Percentiles rank a stretch among this genome's conserved stretches.
phyloP scores from a whole-genome alignment of 148 eudicot genomes.

The Cornus florida region DNA sequence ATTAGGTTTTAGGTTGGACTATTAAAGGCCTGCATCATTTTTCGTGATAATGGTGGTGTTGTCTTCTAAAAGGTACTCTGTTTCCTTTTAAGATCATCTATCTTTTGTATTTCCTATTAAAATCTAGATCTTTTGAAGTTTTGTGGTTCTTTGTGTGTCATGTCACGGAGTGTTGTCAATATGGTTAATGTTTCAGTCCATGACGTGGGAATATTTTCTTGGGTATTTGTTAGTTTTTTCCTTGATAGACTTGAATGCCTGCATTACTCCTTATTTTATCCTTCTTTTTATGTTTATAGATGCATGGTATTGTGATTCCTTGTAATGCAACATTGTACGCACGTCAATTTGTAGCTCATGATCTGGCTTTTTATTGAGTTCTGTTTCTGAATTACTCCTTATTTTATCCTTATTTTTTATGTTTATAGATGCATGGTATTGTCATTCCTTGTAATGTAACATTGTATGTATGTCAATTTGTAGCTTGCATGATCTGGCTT shows the following conservation, averaged over 20 bases:
- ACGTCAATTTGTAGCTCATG: not conserved
- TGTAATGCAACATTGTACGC: not conserved
- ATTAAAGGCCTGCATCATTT: not conserved
- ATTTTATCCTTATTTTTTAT: not conserved
- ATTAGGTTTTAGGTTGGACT: not conserved
- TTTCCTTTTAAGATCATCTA: not conserved
- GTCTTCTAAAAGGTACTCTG: not conserved
- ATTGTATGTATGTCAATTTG: not conserved
- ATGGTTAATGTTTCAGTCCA: not conserved
- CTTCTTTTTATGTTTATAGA: not conserved
- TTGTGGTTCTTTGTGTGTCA: not conserved
- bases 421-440: not conserved
- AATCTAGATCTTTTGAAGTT: not conserved
- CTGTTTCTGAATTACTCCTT: not conserved
- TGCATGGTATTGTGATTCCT: not conserved
- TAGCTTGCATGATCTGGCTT: not conserved
- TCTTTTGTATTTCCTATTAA: conserved; percentile 1
- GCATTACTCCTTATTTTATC: not conserved
- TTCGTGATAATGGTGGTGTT: not conserved
- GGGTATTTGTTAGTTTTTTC: not conserved
- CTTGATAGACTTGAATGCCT: conserved; percentile 11
- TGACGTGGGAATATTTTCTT: not conserved
- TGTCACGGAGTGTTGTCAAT: not conserved
- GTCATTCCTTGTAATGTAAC: not conserved
- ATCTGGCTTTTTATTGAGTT: not conserved